Base-by-base conservation (phyloP, 192 early-diverging fungal genomes). In the Entomortierella beljakovae region DNA sequence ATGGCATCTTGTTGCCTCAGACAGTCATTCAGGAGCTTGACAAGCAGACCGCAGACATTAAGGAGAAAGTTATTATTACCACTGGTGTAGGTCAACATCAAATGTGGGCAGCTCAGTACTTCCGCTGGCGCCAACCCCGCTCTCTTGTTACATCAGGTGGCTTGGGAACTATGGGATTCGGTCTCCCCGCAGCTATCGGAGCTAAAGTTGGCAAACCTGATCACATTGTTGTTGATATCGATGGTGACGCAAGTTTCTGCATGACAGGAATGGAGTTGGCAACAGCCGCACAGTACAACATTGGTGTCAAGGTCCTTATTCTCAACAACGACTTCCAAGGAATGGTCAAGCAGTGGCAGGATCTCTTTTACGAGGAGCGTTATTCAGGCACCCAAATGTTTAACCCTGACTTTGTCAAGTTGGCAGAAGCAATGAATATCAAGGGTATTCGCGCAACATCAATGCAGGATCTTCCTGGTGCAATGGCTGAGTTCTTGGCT, bases 291-390 rank as follows among this genome's bases (percentile, higher is more conserved):
- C 95, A 98, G 85, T 98, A 92, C 88, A 94, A 97, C 79, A 97
- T 99, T 83, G 93, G 91, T 43, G 96, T 97, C 81, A 99, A 99
- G 89, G 94, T 97, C 34, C 81, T 99, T 13, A 87, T 99, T 60
- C 86, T 99, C 29, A 98, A 99, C 89, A 99, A 99, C 82, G 94
- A 96, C 67, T 99, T 98, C 94, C 98, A 99, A 84, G 98, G 98
- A 37, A 98, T 98, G 98, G 95, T 97, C 63, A 90, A 93, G 84
- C 90, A 94, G 75, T 92, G 92, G 92, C 92, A 93, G 83, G 98
- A 99, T 82, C 87, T 99, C 53, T 99, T 99, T 82, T 99, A 99
- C 81, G 92, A 97, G 73, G 90, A 98, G 85, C 91, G 98, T 61
- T 97, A 98, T 76, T 96, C 95, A 53, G 94, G 91, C 51, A 98